phyloP scores from a whole-genome alignment of 768 basidiomycete species.

The Boletus rubescentipes region DNA sequence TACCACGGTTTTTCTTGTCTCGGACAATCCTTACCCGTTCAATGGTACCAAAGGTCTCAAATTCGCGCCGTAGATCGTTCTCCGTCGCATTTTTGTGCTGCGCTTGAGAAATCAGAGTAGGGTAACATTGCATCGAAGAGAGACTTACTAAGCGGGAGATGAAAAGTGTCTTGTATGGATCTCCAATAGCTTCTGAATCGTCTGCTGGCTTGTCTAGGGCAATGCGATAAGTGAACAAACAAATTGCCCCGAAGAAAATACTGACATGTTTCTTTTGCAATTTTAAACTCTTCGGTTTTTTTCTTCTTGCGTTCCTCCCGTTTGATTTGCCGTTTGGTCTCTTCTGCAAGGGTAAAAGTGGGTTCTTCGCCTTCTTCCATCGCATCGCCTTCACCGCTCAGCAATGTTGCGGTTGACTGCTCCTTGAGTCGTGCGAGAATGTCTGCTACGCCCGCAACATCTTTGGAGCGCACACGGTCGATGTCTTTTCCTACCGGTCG shows the following conservation, averaged over 20 bases:
- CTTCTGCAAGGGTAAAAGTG: constrained; percentile 77
- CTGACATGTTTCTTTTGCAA: constrained; percentile 84
- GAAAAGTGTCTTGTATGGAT: constrained; percentile 98
- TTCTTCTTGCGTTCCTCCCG: constrained; percentile 79
- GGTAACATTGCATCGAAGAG: neutral
- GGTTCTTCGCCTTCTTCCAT: constrained; percentile 89
- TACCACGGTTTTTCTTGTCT: constrained; percentile 82
- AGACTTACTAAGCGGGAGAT: constrained; percentile 80
- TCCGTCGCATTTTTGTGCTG: constrained; percentile 94
- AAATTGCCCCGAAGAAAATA: constrained; percentile 15
- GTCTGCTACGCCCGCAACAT: constrained; percentile 72
- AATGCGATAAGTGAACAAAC: constrained; percentile 6
- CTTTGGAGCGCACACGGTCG: constrained; percentile 65
- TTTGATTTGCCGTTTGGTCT: constrained; percentile 73
- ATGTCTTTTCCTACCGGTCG: constrained; percentile 86
- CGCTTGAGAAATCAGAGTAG: constrained; percentile 16
- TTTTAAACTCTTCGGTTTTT: constrained; percentile 71
- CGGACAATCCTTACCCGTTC: constrained; percentile 92
- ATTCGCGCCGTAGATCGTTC: constrained; percentile 89
- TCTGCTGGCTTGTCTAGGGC: constrained; percentile 88
- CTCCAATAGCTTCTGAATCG: constrained; percentile 86
- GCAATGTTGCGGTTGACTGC: constrained; percentile 66
- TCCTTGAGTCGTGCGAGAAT: constrained; percentile 76
- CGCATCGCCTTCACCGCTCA: constrained; percentile 57
- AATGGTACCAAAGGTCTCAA: constrained; percentile 92